Conservation (phyloP, 2,329 filamentous ascomycete species). For the Talaromyces pinophilus region DNA sequence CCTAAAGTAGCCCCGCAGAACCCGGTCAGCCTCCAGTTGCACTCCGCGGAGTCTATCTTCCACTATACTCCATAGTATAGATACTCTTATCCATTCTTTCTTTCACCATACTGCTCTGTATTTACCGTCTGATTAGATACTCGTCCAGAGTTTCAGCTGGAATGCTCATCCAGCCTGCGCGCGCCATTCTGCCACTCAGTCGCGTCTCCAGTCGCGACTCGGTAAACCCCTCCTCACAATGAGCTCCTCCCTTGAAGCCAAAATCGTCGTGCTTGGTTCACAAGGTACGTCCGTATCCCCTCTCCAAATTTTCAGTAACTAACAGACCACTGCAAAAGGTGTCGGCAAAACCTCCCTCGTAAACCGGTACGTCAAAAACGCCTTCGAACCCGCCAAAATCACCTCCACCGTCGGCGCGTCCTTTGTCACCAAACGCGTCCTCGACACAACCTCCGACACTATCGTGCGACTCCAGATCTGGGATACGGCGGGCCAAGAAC, state of each 20-base stretch:
- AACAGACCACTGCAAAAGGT: conserved; percentile 33
- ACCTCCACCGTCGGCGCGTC: conserved; percentile 75
- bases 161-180: conserved; percentile 33
- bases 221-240: conserved; percentile 33
- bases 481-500: conserved; percentile 95
- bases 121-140: too few relatives aligned
- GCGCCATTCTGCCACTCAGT: conserved; percentile 29
- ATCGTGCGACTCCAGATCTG: conserved; percentile 91
- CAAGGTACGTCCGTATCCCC: conserved; percentile 43
- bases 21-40: conserved; percentile 14
- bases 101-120: too few relatives aligned
- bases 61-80: neutral
- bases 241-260: conserved; percentile 54
- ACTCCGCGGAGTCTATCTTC: neutral
- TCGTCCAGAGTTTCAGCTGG: neutral
- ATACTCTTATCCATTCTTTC: too few relatives aligned
- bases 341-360: conserved; percentile 57
- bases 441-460: conserved; percentile 82
- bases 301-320: conserved; percentile 4
- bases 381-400: conserved; percentile 45
- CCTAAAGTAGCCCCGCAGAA: conserved; percentile 17
- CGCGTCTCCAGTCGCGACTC: conserved; percentile 29
- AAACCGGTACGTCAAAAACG: conserved; percentile 51
- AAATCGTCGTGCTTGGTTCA: conserved; percentile 55
- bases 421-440: conserved; percentile 76